Evolutionary conservation across 306 rosid genomes (phyloP).

Genomic region (Glycine soja): DNA sequence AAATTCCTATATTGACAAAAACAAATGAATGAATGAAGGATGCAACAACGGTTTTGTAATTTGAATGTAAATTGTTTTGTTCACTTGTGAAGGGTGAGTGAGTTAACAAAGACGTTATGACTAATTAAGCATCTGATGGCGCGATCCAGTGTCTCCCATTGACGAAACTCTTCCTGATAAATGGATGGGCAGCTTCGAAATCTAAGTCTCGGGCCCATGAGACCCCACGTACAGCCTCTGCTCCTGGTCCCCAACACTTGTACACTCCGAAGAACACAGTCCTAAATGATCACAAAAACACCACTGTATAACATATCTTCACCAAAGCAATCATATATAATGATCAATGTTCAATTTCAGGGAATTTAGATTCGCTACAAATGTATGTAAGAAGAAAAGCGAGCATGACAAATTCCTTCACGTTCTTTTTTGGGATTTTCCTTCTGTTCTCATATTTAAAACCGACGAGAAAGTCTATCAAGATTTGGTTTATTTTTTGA

Average conservation of each 20-base stretch:
- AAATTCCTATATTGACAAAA: conserved; percentile 12
- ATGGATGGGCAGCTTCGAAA: conserved; percentile 74
- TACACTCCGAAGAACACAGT: conserved; percentile 79
- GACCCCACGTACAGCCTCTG: conserved; percentile 59
- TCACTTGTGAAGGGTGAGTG: background rate
- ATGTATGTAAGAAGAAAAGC: no score
- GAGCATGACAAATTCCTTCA: no score
- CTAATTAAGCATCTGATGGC: conserved; percentile 68
- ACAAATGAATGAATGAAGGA: background rate
- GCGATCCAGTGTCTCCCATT: conserved; percentile 95
- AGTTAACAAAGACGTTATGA: background rate
- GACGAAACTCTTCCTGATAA: conserved; percentile 81
- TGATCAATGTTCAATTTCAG: no score
- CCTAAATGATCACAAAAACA: conserved; percentile 46
- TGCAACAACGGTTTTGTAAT: background rate
- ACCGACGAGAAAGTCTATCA: no score
- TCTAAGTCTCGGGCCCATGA: conserved; percentile 76
- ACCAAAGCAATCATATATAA: background rate
- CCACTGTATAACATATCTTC: no score
- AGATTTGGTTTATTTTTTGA: no score
- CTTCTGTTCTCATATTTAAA: no score
- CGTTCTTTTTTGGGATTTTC: no score
- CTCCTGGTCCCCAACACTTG: conserved; percentile 91
- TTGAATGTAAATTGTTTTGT: background rate
- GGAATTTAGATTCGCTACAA: no score